These are phyloP conservation scores for Macrolepiota fuliginosa DNA, from an alignment of 768 basidiomycete genomes.

Conservation along the genomic window DNA sequence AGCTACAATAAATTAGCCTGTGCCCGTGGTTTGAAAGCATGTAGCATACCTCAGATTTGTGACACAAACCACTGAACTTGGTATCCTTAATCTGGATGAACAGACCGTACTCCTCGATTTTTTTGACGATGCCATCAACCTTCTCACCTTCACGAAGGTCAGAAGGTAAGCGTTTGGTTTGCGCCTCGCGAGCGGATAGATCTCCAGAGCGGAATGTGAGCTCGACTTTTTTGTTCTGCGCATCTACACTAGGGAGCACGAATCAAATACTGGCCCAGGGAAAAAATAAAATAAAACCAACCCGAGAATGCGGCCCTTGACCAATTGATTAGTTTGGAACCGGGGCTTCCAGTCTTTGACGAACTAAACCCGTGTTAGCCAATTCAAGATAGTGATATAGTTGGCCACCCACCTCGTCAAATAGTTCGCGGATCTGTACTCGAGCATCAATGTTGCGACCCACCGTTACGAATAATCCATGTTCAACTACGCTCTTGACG, in stretches of 20 bases:
- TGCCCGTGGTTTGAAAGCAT: background rate
- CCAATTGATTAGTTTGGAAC: slow-evolving; percentile 79
- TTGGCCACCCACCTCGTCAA: slow-evolving; percentile 65
- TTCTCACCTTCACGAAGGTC: slow-evolving; percentile 81
- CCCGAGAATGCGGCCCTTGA: slow-evolving; percentile 84
- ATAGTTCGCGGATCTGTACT: slow-evolving; percentile 90
- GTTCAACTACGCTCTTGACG: slow-evolving; percentile 82
- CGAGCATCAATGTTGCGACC: slow-evolving; percentile 85
- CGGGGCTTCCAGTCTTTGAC: slow-evolving; percentile 93
- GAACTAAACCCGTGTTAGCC: slow-evolving; percentile 49
- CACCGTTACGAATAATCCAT: slow-evolving; percentile 87
- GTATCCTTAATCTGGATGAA: slow-evolving; percentile 89
- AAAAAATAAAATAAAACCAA: slow-evolving; percentile 26
- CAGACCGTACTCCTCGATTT: slow-evolving; percentile 85
- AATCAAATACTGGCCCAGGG: background rate
- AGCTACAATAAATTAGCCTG: slow-evolving; percentile 45
- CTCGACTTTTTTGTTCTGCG: slow-evolving; percentile 77
- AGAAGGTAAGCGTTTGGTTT: slow-evolving; percentile 27
- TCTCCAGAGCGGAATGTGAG: slow-evolving; percentile 81
- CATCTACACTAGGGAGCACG: slow-evolving; percentile 56
- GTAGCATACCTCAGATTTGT: slow-evolving; percentile 80
- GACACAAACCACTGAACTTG: slow-evolving; percentile 86
- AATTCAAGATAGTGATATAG: background rate
- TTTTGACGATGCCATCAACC: slow-evolving; percentile 74
- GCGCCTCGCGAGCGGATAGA: slow-evolving; percentile 35